These are phyloP conservation scores for Penicillium parvum DNA, from an alignment of 495 filamentous ascomycete genomes.

Conservation along the genomic window DNA sequence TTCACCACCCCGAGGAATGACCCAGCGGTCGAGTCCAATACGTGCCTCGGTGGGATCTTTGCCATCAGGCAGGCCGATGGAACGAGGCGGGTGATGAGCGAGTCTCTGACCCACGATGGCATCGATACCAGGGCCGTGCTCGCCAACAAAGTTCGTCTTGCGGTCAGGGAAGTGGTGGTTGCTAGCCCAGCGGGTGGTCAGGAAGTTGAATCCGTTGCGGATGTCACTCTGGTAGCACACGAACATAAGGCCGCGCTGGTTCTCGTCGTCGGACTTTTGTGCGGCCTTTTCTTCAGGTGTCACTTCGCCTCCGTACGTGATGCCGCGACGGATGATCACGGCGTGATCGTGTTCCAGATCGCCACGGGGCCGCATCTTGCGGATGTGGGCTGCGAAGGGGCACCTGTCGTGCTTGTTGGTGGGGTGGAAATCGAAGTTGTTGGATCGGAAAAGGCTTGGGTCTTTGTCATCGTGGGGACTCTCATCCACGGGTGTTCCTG, in stretches of 20 bases:
- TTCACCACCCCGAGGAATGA: slow-evolving; percentile 18
- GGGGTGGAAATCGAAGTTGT: slow-evolving; percentile 29
- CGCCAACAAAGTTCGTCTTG: slow-evolving; percentile 1
- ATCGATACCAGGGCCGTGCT: slow-evolving; percentile 18
- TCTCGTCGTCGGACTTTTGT: slow-evolving; percentile 5
- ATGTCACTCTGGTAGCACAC: slow-evolving; percentile 23
- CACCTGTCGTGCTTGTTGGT: slow-evolving; percentile 14
- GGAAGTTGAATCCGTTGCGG: slow-evolving; percentile 23
- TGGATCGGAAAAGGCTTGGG: slow-evolving; percentile 14
- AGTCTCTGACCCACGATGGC: slow-evolving; percentile 19
- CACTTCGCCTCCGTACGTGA: slow-evolving; percentile 9
- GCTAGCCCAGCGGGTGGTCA: slow-evolving; percentile 24
- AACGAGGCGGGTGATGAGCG: slow-evolving; percentile 12
- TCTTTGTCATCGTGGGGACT: slow-evolving; percentile 23
- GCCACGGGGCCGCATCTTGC: slow-evolving; percentile 31
- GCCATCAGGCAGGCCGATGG: slow-evolving; percentile 14
- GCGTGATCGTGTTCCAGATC: slow-evolving; percentile 16
- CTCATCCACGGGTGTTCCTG: slow-evolving; percentile 11
- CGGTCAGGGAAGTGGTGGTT: slow-evolving; percentile 16
- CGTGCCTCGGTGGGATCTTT: neutral
- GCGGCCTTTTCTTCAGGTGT: neutral
- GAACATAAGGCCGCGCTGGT: slow-evolving; percentile 20
- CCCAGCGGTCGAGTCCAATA: slow-evolving; percentile 13
- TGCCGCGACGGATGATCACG: slow-evolving; percentile 29
- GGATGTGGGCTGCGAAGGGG: slow-evolving; percentile 34